Conservation (phyloP, 75 land plant genomes). For the Gnetum montanum region DNA sequence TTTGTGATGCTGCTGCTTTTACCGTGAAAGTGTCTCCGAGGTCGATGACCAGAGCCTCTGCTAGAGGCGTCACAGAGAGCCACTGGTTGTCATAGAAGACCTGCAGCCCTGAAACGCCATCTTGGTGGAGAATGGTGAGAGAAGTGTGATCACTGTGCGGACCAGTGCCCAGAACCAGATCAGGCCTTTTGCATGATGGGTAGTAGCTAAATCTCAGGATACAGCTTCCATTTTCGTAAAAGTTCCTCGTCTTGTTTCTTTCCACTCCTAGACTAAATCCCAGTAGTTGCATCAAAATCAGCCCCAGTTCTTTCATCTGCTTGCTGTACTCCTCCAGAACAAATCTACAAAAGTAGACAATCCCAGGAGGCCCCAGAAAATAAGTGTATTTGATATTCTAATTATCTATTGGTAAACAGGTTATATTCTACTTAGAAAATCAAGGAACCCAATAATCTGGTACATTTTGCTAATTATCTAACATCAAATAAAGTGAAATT, state of each 20-base stretch:
- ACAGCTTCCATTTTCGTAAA: constrained; percentile 26
- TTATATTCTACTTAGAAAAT: no score
- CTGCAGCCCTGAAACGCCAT: constrained; percentile 48
- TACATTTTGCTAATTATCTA: no score
- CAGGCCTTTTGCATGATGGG: constrained; percentile 39
- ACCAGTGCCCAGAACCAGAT: constrained; percentile 33
- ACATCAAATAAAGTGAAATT: no score
- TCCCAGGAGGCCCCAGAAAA: no score
- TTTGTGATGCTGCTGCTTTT: no score
- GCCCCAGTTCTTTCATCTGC: constrained; percentile 22
- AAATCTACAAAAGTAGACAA: no score
- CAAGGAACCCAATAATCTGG: no score
- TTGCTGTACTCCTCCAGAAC: constrained; percentile 33
- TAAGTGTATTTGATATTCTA: no score
- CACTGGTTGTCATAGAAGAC: constrained; percentile 32
- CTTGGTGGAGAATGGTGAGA: constrained; percentile 58
- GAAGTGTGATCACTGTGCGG: constrained; percentile 54
- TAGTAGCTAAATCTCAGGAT: constrained; percentile 48
- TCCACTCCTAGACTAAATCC: constrained; percentile 40
- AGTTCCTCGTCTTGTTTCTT: constrained; percentile 13
- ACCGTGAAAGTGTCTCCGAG: constrained; percentile 62
- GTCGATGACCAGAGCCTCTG: constrained; percentile 40
- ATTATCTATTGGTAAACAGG: no score
- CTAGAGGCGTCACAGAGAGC: constrained; percentile 23
- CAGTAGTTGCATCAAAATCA: constrained; percentile 32